Evolutionary conservation across 768 basidiomycete genomes (phyloP), one percentile per base, ranked within the genome.

Genomic region (Trametes cubensis): DNA sequence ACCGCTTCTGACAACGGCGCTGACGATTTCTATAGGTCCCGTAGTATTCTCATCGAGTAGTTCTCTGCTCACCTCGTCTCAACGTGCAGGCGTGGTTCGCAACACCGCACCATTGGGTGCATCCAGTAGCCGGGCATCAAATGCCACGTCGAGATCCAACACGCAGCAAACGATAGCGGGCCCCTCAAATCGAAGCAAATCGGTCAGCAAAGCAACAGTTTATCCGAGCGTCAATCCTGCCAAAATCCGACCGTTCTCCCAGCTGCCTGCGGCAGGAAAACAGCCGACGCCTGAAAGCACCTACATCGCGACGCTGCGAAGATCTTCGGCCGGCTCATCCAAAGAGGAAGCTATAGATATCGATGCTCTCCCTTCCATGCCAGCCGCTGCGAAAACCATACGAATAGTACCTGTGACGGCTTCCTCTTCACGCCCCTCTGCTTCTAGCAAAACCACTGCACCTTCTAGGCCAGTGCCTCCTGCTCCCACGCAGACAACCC

Each of bases 281-380:
- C 18, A n/a, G 15, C 18, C 17, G 11, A 44, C 18, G 20, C 14
- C 48, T 30, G 25, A 23, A 28, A 15, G 13, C 48, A n/a, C 11
- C 18, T 44, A 21, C 18, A 23, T 30, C 7, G 17, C n/a, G 4
- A 3, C 30, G 21, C 14, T 23, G 40, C 49, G 49, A 44, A 25
- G 38, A 15, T 51, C 58, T 1, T 51, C 58, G 26, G 26, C 26
- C 13, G 49, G 58, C 11, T 40, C 42, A 6, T 44, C 49, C 13
- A 51, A 51, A 26, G 58, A 59, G 14, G 58, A 51, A 17, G 49
- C 58, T 17, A 59, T 59, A n/a, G 58, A 44, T 41, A 59, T 59
- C 34, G 48, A 59, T 17, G 41, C 26, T 15, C 41, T 30, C 6
- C 41, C 25, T 18, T 47, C 55, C 8, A 14, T 52, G 20, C 42